Evolutionary conservation across 371 early-diverging fungal genomes (phyloP).

Genomic region (Mortierella polycephala): DNA sequence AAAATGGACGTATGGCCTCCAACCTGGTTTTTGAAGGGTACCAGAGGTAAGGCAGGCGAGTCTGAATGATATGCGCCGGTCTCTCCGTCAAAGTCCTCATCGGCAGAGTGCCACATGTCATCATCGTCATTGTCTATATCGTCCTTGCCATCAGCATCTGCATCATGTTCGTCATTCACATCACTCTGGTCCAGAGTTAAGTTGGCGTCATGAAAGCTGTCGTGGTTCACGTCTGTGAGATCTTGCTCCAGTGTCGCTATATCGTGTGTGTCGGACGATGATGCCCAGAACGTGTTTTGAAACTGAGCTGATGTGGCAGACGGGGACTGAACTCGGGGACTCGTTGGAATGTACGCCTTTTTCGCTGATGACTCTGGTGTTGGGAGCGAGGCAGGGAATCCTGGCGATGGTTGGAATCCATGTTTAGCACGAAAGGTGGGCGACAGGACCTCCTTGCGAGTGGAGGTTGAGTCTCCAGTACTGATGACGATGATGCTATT

Average conservation of each 20-base stretch:
- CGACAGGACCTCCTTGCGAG: conserved; percentile 45
- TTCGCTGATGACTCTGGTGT: conserved; percentile 45
- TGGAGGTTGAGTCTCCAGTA: conserved; percentile 12
- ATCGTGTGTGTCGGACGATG: conserved; percentile 7
- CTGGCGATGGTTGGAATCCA: conserved; percentile 29
- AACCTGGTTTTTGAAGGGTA: conserved; percentile 80
- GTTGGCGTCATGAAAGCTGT: conserved; percentile 2
- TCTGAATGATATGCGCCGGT: conserved; percentile 52
- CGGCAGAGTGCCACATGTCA: conserved; percentile 49
- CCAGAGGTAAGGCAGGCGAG: conserved; percentile 63
- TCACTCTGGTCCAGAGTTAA: conserved; percentile 7
- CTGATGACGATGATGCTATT: conserved; percentile 38
- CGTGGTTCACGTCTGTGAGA: not conserved
- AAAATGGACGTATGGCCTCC: conserved; percentile 90
- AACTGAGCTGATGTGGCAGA: conserved; percentile 46
- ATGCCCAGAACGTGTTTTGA: conserved; percentile 31
- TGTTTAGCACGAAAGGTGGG: conserved; percentile 50
- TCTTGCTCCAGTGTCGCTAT: conserved; percentile 1
- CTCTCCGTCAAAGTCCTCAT: conserved; percentile 51
- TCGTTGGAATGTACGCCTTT: conserved; percentile 28
- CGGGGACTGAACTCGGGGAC: conserved; percentile 47
- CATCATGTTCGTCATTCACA: conserved; percentile 19
- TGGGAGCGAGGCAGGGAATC: conserved; percentile 37
- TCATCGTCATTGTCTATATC: conserved; percentile 38
- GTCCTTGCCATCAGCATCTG: conserved; percentile 20